These are phyloP conservation scores for Theobroma grandiflorum DNA, from an alignment of 441 rosid genomes.

Conservation along the genomic window DNA sequence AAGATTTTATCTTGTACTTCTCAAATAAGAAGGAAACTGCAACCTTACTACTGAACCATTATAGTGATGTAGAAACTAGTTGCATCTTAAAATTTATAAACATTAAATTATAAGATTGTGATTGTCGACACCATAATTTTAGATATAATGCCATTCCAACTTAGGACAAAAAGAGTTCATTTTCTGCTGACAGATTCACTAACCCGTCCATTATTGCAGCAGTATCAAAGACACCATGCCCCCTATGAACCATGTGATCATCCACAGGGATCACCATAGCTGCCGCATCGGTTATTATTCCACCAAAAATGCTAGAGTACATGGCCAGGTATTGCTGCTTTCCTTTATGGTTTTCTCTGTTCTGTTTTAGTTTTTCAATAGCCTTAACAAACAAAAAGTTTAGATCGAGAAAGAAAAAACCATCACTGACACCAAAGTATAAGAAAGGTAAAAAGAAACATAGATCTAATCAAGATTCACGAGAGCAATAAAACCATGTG, in stretches of 20 bases:
- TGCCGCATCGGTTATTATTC: conserved; percentile 74
- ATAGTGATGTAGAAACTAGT: not conserved
- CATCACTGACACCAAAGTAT: not conserved
- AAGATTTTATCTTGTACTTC: not conserved
- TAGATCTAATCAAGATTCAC: too few species aligned
- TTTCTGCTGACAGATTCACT: conserved; percentile 33
- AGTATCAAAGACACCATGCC: conserved; percentile 95
- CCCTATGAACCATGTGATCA: conserved; percentile 96
- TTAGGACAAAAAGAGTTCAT: not conserved
- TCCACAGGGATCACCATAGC: conserved; percentile 92
- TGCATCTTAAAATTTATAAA: not conserved
- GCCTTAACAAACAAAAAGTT: conserved; percentile 52
- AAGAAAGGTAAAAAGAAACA: not conserved
- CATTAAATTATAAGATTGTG: not conserved
- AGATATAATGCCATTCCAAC: not conserved
- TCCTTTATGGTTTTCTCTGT: conserved; percentile 48
- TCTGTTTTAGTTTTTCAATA: conserved; percentile 58
- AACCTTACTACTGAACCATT: not conserved
- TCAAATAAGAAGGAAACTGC: not conserved
- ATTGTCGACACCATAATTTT: not conserved
- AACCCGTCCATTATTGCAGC: conserved; percentile 82
- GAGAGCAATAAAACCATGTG: conserved; percentile 4
- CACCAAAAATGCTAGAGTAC: conserved; percentile 88
- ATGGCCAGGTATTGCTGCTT: conserved; percentile 73
- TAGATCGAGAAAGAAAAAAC: not conserved